These are phyloP conservation scores for Basipetospora chlamydospora DNA, from an alignment of 2,329 filamentous ascomycete genomes.

Conservation along the genomic window DNA sequence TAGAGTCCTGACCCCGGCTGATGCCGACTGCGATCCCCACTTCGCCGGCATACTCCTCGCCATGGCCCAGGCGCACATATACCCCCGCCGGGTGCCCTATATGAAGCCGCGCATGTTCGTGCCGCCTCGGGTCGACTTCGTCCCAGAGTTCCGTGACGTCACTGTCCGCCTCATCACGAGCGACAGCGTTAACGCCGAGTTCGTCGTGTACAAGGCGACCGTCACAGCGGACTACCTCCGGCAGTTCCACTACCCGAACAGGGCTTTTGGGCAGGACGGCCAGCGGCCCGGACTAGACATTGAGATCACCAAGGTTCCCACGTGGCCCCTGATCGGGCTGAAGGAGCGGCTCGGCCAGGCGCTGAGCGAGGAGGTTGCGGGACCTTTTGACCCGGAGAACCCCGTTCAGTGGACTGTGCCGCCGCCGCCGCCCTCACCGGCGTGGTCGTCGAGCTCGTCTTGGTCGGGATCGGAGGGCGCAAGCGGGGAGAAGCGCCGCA, in stretches of 20 bases:
- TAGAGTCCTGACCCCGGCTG: conserved; percentile 30
- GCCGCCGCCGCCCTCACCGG: neutral
- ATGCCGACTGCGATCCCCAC: conserved; percentile 36
- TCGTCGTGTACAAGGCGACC: conserved; percentile 37
- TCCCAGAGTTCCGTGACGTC: conserved; percentile 28
- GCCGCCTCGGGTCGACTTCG: conserved; percentile 5
- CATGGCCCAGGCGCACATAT: conserved; percentile 42
- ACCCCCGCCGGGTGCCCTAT: conserved; percentile 17
- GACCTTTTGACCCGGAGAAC: conserved; percentile 20
- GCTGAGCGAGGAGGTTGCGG: conserved; percentile 35
- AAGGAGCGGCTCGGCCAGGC: conserved; percentile 39
- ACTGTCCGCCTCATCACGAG: conserved; percentile 36
- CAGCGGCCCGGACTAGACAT: conserved; percentile 24
- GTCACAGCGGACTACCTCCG: conserved; percentile 33
- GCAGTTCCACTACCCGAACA: conserved; percentile 31
- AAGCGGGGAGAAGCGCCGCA: neutral
- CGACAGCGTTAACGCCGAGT: conserved; percentile 30
- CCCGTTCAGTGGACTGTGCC: conserved; percentile 30
- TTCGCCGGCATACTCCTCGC: conserved; percentile 37
- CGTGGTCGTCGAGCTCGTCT: neutral
- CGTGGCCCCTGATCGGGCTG: conserved; percentile 41
- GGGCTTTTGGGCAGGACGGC: neutral
- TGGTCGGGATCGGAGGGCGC: neutral
- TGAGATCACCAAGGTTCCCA: conserved; percentile 30
- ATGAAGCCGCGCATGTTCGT: too few relatives aligned